Conservation (phyloP, 371 early-diverging fungal genomes). For the Mucor circinelloides region DNA sequence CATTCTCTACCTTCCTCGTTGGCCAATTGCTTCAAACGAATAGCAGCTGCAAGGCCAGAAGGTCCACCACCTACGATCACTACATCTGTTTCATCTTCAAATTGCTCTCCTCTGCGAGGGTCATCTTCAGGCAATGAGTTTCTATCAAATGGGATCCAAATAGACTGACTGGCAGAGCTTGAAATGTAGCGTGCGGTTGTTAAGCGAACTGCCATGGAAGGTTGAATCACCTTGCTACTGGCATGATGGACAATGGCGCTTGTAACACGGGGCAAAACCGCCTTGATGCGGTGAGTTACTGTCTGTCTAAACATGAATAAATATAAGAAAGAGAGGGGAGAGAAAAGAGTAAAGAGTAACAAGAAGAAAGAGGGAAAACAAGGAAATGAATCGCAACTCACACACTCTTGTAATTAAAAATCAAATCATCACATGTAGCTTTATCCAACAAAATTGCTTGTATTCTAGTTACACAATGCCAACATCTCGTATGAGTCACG, state of each 20-base stretch:
- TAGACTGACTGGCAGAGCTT: slow-evolving; percentile 22
- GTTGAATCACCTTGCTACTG: slow-evolving; percentile 8
- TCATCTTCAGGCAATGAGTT: slow-evolving; percentile 45
- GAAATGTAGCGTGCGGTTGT: slow-evolving; percentile 32
- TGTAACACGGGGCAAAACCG: slow-evolving; percentile 17
- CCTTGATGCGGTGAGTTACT: slow-evolving; percentile 10
- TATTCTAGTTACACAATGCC: not conserved
- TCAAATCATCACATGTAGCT: slow-evolving; percentile 3
- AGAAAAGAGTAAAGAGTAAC: slow-evolving; percentile 4
- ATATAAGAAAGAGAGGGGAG: slow-evolving; percentile 1
- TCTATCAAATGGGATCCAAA: slow-evolving; percentile 46
- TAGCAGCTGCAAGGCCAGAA: slow-evolving; percentile 93
- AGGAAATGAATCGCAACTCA: not conserved
- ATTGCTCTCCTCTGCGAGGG: slow-evolving; percentile 56
- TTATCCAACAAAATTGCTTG: not conserved
- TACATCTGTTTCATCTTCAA: slow-evolving; percentile 91
- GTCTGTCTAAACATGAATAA: slow-evolving; percentile 19
- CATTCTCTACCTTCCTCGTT: slow-evolving; percentile 83
- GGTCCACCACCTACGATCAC: slow-evolving; percentile 98
- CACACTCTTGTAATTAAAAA: slow-evolving; percentile 2
- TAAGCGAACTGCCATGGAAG: slow-evolving; percentile 28
- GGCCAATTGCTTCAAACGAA: slow-evolving; percentile 90
- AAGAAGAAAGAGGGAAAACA: not conserved
- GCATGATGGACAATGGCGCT: not conserved
- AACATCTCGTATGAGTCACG: slow-evolving; percentile 3